Evolutionary conservation across 176 grass and related monocot genomes (phyloP).

Genomic region (Dactylis glomerata): DNA sequence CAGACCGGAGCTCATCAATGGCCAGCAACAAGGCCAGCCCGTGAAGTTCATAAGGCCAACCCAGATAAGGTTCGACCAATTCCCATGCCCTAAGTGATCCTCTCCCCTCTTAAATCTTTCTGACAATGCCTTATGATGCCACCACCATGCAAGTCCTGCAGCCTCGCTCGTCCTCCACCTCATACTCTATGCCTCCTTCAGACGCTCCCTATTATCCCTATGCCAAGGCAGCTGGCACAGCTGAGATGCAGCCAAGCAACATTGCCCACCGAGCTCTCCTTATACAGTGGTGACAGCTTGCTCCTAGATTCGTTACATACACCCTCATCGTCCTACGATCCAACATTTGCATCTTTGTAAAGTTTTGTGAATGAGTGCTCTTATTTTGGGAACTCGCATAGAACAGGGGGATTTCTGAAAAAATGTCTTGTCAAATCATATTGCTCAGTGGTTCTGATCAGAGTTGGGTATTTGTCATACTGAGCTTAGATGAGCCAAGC

Average conservation of each 20-base stretch:
- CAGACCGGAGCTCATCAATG: background rate
- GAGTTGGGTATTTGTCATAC: background rate
- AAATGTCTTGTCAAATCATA: background rate
- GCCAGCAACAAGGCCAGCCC: background rate
- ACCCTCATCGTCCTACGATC: background rate
- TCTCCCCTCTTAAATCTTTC: background rate
- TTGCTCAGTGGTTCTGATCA: background rate
- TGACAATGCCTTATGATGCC: background rate
- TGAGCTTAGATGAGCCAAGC: background rate
- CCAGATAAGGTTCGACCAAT: background rate
- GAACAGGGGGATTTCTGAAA: background rate
- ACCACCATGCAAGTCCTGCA: background rate
- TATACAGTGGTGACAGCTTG: background rate
- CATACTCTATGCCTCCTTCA: background rate
- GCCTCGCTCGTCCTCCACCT: background rate
- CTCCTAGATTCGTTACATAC: background rate
- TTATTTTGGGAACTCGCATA: background rate
- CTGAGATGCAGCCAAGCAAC: background rate
- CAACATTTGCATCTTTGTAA: background rate
- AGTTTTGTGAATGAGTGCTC: background rate
- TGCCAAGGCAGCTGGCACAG: background rate
- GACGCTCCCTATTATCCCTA: background rate
- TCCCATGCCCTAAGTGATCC: background rate
- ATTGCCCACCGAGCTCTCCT: background rate
- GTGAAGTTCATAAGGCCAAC: background rate